These are phyloP conservation scores for Hanseniaspora vineae DNA, from an alignment of 805 yeast species.

Conservation along the genomic window DNA sequence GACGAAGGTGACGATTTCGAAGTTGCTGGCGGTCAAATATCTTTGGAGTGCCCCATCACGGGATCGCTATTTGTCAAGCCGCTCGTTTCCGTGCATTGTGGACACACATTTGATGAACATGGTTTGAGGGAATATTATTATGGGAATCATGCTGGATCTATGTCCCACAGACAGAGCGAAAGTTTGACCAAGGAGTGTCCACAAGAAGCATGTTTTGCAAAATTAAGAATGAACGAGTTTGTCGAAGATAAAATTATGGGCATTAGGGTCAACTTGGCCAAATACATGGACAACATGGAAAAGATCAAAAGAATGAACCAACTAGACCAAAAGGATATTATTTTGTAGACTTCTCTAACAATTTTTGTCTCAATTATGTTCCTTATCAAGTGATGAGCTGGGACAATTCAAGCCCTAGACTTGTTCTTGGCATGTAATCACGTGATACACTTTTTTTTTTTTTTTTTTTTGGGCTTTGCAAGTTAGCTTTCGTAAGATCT, in stretches of 20 bases:
- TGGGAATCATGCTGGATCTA: no score
- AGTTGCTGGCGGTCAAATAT: slow-evolving; percentile 60
- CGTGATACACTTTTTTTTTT: no score
- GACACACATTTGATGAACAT: slow-evolving; percentile 46
- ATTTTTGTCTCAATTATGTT: no score
- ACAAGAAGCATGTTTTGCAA: slow-evolving; percentile 37
- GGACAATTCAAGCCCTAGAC: no score
- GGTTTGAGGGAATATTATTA: slow-evolving; percentile 28
- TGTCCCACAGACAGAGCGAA: not conserved
- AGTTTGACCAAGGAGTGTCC: slow-evolving; percentile 36
- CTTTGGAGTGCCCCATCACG: slow-evolving; percentile 57
- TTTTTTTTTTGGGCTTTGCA: no score
- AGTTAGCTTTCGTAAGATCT: no score
- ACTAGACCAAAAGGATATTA: not conserved
- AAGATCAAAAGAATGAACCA: slow-evolving; percentile 1
- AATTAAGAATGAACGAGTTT: slow-evolving; percentile 26
- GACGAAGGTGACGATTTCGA: slow-evolving; percentile 47
- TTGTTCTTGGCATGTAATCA: no score
- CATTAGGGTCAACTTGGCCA: slow-evolving; percentile 34
- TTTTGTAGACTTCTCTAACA: not conserved
- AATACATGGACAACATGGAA: slow-evolving; percentile 11
- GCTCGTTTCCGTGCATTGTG: slow-evolving; percentile 39
- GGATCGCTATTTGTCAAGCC: slow-evolving; percentile 40
- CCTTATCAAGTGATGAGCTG: no score
- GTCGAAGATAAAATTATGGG: slow-evolving; percentile 41